Evolutionary conservation across 352 stramenopile genomes (phyloP).

Genomic region (Phytopythium kandeliae): DNA sequence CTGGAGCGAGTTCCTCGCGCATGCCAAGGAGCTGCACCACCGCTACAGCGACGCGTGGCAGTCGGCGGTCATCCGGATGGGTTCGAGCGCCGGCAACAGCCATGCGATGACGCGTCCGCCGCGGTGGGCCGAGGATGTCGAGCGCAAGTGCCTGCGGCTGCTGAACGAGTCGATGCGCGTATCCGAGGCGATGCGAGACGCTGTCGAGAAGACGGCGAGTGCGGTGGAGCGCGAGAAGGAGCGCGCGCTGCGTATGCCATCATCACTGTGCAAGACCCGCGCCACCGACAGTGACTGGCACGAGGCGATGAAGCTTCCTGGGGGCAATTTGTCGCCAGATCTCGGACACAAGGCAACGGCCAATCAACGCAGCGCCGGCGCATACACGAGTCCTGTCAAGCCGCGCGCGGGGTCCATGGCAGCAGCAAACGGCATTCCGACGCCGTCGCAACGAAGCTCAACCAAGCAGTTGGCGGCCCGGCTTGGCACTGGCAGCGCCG

Average conservation of each 20-base stretch:
- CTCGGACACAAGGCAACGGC: constrained; percentile 4
- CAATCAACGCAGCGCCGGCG: constrained; percentile 11
- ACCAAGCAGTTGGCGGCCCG: constrained; percentile 15
- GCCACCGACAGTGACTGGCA: neutral
- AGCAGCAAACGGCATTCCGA: neutral
- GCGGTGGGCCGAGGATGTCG: constrained; percentile 48
- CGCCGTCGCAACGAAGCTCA: constrained; percentile 14
- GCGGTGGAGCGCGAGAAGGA: constrained; percentile 40
- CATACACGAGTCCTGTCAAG: constrained; percentile 31
- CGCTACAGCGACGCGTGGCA: constrained; percentile 45
- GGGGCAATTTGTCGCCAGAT: neutral
- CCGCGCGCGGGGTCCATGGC: constrained; percentile 12
- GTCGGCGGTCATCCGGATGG: constrained; percentile 13
- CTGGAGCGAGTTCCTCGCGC: constrained; percentile 47
- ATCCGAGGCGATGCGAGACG: constrained; percentile 44
- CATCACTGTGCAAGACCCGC: constrained; percentile 15
- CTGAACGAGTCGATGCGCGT: constrained; percentile 50
- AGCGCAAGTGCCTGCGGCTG: constrained; percentile 46
- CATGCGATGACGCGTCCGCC: constrained; percentile 15
- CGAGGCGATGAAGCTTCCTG: neutral
- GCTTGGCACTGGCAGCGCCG: constrained; percentile 13
- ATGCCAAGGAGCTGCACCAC: constrained; percentile 46
- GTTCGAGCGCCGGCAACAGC: constrained; percentile 18
- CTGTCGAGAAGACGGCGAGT: constrained; percentile 38
- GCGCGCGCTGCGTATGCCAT: constrained; percentile 11